Evolutionary conservation across 2,329 filamentous ascomycete genomes (phyloP).

Genomic region (Myotisia sp.): DNA sequence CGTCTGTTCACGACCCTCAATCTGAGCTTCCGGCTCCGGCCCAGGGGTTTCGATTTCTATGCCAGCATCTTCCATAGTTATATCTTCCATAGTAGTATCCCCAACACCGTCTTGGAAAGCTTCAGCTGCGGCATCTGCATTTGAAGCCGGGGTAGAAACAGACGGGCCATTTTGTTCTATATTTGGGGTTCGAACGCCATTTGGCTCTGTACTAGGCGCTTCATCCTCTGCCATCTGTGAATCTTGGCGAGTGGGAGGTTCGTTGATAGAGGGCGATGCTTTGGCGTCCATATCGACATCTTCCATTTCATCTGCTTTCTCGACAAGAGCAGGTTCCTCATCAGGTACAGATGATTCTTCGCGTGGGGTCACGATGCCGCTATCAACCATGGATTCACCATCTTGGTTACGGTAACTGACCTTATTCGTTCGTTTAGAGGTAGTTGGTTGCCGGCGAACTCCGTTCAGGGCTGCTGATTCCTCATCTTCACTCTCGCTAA

Average conservation of each 20-base stretch:
- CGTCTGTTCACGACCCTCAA: constrained; percentile 15
- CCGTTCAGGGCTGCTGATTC: constrained; percentile 59
- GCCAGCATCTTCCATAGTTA: constrained; percentile 12
- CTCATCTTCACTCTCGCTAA: constrained; percentile 81
- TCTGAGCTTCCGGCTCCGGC: constrained; percentile 3
- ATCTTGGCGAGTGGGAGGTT: constrained; percentile 15
- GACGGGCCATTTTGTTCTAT: constrained; percentile 20
- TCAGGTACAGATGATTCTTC: constrained; percentile 32
- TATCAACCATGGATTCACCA: constrained; percentile 41
- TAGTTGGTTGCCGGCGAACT: constrained; percentile 43
- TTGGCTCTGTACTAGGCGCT: constrained; percentile 20
- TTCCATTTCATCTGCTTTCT: constrained; percentile 29
- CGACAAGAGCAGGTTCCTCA: constrained; percentile 29
- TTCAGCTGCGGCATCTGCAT: constrained; percentile 15
- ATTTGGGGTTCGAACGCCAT: constrained; percentile 16
- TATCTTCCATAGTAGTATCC: constrained; percentile 26
- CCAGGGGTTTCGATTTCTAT: constrained; percentile 7
- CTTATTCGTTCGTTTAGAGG: constrained; percentile 41
- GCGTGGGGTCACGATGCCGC: constrained; percentile 35
- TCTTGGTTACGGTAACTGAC: constrained; percentile 48
- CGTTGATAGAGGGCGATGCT: constrained; percentile 18
- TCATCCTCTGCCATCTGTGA: constrained; percentile 19
- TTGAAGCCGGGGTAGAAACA: constrained; percentile 20
- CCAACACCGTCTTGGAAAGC: constrained; percentile 17
- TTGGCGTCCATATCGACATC: constrained; percentile 23